These are phyloP conservation scores for Penicillium occitanis DNA, from an alignment of 2,329 filamentous ascomycete species.

Conservation along the genomic window DNA sequence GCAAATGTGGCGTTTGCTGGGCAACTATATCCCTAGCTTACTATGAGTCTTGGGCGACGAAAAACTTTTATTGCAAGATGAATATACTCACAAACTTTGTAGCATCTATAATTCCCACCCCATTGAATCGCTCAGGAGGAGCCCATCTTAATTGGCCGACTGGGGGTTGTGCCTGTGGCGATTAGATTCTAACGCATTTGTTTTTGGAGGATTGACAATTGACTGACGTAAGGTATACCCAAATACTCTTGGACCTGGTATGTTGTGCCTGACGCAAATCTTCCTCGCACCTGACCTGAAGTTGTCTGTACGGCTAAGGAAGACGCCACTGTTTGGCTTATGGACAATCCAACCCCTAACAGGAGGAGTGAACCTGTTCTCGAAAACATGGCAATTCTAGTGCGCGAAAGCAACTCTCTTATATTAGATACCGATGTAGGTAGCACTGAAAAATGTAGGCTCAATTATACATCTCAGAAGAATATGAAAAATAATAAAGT, in stretches of 20 bases:
- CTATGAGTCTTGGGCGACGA: background rate
- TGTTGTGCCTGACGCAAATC: background rate
- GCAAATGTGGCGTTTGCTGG: slow-evolving; percentile 9
- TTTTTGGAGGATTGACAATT: background rate
- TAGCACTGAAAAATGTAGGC: too few species aligned
- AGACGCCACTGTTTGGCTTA: background rate
- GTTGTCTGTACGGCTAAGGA: background rate
- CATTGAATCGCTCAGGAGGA: slow-evolving; percentile 9
- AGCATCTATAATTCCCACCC: background rate
- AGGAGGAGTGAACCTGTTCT: too few species aligned
- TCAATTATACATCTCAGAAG: too few species aligned
- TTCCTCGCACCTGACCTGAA: background rate
- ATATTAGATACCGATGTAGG: too few species aligned
- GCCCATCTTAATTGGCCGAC: slow-evolving; percentile 14
- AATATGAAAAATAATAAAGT: too few species aligned
- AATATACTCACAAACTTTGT: slow-evolving; percentile 9
- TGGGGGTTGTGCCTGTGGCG: slow-evolving; percentile 14
- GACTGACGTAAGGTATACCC: slow-evolving; percentile 16
- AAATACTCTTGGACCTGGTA: slow-evolving; percentile 5
- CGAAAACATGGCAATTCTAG: too few species aligned
- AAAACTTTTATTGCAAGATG: background rate
- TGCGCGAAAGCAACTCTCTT: too few species aligned
- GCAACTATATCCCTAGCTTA: slow-evolving; percentile 12
- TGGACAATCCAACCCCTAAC: too few species aligned
- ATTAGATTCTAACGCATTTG: background rate